A percentile compares a stretch with the other conserved stretches of the same genome.
phyloP scores from a whole-genome alignment of 306 rosid genomes.

The Chamaecrista fasciculata region DNA sequence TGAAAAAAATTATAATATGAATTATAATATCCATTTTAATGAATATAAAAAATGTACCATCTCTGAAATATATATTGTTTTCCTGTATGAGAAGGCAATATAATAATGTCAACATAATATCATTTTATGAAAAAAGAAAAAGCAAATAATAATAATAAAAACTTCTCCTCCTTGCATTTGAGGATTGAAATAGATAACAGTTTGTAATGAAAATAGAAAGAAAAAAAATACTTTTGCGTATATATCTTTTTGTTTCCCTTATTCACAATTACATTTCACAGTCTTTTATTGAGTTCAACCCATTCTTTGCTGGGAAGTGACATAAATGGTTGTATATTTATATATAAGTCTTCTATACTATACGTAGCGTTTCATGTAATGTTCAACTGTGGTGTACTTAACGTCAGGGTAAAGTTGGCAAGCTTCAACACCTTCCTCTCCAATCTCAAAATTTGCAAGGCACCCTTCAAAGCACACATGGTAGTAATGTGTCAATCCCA shows the following conservation, averaged over 20 bases:
- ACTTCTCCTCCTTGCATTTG: too few relatives aligned
- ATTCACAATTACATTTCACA: neutral
- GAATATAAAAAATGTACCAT: too few relatives aligned
- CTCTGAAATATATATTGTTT: too few relatives aligned
- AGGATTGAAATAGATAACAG: too few relatives aligned
- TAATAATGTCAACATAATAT: neutral
- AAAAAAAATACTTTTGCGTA: too few relatives aligned
- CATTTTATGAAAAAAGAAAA: neutral
- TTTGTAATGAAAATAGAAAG: too few relatives aligned
- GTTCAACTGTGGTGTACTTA: slow-evolving; percentile 41
- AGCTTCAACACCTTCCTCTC: slow-evolving; percentile 55
- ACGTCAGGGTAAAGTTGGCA: slow-evolving; percentile 51
- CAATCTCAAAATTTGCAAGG: slow-evolving; percentile 60
- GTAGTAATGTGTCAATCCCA: slow-evolving; percentile 56
- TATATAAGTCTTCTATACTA: neutral
- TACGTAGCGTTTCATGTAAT: slow-evolving; percentile 45
- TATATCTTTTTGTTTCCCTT: neutral
- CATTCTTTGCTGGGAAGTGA: neutral
- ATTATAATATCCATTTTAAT: too few relatives aligned
- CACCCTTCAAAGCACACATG: slow-evolving; percentile 65
- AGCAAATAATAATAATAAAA: too few relatives aligned
- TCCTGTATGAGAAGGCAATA: neutral
- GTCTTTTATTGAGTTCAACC: neutral
- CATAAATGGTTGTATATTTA: neutral
- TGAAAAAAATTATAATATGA: too few relatives aligned